Percentiles rank a stretch among this genome's conserved stretches.
Evolutionary conservation across 495 filamentous ascomycete species (phyloP).

Genomic region (Hypoxylon intermedium): DNA sequence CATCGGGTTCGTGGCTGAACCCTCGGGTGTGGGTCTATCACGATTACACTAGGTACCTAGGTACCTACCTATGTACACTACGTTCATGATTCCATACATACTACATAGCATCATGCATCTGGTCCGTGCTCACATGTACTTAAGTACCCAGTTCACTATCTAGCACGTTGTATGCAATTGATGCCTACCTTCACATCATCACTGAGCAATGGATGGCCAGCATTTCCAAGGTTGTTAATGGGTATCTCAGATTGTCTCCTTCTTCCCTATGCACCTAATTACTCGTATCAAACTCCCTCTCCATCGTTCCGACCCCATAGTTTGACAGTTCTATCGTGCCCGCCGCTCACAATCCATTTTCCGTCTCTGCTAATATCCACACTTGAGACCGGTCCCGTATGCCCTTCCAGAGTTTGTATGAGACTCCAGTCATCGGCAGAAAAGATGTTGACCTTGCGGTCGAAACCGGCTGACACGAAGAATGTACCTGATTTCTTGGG

Average conservation of each 20-base stretch:
- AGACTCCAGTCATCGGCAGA: constrained; percentile 95
- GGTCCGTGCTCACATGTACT: no score
- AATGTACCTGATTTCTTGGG: constrained; percentile 82
- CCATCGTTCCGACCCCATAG: constrained; percentile 90
- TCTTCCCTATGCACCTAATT: background rate
- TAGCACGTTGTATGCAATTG: no score
- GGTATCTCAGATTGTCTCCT: constrained; percentile 32
- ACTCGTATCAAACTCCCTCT: constrained; percentile 48
- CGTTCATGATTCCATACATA: no score
- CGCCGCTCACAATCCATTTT: constrained; percentile 90
- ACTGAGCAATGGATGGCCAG: no score
- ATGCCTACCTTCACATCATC: no score
- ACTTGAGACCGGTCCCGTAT: constrained; percentile 88
- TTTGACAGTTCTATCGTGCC: constrained; percentile 94
- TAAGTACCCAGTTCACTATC: no score
- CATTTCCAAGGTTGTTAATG: no score
- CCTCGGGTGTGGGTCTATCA: constrained; percentile 23
- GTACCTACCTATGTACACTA: no score
- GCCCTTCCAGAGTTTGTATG: constrained; percentile 84
- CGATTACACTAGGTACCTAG: no score
- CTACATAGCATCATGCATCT: no score
- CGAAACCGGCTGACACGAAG: constrained; percentile 88
- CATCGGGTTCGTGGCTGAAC: constrained; percentile 27
- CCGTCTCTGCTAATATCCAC: constrained; percentile 85
- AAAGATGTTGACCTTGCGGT: constrained; percentile 94